Percentiles rank a stretch among this genome's conserved stretches.
These are phyloP conservation scores for Ophiocordyceps camponoti-saundersi DNA, from an alignment of 2,329 filamentous ascomycete genomes.

Conservation along the genomic window DNA sequence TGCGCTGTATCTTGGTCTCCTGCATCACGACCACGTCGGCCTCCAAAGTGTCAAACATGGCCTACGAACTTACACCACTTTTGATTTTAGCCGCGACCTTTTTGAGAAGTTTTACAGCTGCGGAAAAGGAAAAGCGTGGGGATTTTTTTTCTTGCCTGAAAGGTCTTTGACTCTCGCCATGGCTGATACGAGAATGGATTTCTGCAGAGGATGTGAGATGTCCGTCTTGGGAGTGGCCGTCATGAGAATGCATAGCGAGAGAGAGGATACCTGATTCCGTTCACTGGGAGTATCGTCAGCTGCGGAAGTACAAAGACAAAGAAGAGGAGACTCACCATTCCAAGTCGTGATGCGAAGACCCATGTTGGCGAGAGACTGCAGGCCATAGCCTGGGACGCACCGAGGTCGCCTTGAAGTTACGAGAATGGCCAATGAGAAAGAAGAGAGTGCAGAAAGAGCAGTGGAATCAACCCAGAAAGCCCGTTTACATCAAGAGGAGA, in stretches of 20 bases:
- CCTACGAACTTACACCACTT: constrained; percentile 21
- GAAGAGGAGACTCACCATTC: constrained; percentile 42
- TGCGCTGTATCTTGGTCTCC: constrained; percentile 89
- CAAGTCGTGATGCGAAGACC: constrained; percentile 68
- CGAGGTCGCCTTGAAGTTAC: too few species aligned
- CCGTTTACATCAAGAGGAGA: too few species aligned
- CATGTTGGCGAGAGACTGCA: constrained; percentile 28
- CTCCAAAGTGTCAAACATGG: constrained; percentile 89
- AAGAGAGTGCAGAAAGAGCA: too few species aligned
- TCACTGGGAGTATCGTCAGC: constrained; percentile 33
- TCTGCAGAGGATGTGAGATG: constrained; percentile 19
- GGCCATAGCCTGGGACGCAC: not conserved
- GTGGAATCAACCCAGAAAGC: too few species aligned
- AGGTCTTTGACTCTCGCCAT: constrained; percentile 57
- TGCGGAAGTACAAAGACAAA: not conserved
- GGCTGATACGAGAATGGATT: constrained; percentile 76
- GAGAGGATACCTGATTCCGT: constrained; percentile 50
- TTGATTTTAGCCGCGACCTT: not conserved
- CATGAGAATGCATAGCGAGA: not conserved
- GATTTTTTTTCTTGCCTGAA: constrained; percentile 46
- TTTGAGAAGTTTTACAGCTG: not conserved
- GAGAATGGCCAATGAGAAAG: too few species aligned
- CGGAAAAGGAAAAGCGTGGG: not conserved
- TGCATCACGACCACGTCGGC: constrained; percentile 91
- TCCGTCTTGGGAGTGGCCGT: not conserved